Conservation (phyloP, 257 asterid genomes). For the Echites panduratus region DNA sequence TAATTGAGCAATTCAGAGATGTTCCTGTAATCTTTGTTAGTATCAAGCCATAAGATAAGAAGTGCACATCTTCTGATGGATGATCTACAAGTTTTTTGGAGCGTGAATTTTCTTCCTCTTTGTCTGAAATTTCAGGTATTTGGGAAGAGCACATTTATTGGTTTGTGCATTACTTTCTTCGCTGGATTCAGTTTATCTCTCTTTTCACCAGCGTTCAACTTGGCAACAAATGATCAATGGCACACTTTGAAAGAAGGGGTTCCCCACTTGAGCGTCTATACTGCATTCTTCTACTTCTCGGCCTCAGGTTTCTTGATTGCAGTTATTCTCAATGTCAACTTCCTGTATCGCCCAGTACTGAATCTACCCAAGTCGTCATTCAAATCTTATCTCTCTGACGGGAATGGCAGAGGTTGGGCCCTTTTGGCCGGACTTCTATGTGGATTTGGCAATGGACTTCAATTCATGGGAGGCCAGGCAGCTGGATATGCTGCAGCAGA, state of each 20-base stretch:
- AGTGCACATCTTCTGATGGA: not conserved
- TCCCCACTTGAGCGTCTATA: constrained; percentile 72
- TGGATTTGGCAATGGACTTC: constrained; percentile 94
- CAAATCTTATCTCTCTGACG: constrained; percentile 62
- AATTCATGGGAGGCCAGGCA: constrained; percentile 99
- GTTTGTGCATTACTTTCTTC: constrained; percentile 75
- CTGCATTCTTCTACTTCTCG: constrained; percentile 93
- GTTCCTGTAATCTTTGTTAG: not conserved
- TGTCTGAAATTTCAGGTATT: constrained; percentile 47
- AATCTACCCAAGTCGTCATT: constrained; percentile 68
- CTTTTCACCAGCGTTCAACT: constrained; percentile 84
- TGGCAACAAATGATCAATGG: constrained; percentile 95
- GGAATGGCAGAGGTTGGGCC: constrained; percentile 94
- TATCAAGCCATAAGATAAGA: not conserved
- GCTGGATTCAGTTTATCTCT: constrained; percentile 87
- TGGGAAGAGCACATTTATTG: constrained; percentile 73
- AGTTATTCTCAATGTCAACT: constrained; percentile 53
- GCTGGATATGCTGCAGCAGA: constrained; percentile 99
- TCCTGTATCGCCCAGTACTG: constrained; percentile 63
- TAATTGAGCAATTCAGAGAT: not conserved
- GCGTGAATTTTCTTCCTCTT: not conserved
- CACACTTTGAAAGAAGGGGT: constrained; percentile 52
- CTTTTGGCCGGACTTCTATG: constrained; percentile 81
- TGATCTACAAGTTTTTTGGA: not conserved
- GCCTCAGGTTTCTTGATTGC: constrained; percentile 69